These are phyloP conservation scores for Sechiopsis laciniata DNA, from an alignment of 306 rosid genomes.

Conservation along the genomic window DNA sequence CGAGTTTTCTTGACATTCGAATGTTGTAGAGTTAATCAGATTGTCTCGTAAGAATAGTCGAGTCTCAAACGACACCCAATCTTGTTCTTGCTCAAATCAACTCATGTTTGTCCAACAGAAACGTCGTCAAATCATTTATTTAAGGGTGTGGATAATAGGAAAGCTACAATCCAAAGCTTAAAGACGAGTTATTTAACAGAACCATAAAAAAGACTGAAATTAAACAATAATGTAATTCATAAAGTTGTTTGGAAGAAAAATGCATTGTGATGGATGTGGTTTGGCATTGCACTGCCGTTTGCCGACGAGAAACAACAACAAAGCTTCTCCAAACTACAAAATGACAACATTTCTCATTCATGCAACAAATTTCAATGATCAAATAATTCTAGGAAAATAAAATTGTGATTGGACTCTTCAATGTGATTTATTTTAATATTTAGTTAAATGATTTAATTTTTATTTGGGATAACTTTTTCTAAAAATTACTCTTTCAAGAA, in stretches of 20 bases:
- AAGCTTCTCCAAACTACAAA: slow-evolving; percentile 9
- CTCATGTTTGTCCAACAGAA: not conserved
- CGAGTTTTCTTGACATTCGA: too few relatives aligned
- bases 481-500: too few relatives aligned
- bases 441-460: too few relatives aligned
- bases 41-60: too few relatives aligned
- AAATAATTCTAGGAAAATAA: not conserved
- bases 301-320: slow-evolving; percentile 4
- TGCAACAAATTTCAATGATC: not conserved
- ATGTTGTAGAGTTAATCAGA: too few relatives aligned
- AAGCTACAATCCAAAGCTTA: not conserved
- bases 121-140: not conserved
- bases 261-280: not conserved
- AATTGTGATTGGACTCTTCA: too few relatives aligned
- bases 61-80: too few relatives aligned
- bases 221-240: too few relatives aligned
- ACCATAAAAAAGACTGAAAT: too few relatives aligned
- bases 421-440: too few relatives aligned
- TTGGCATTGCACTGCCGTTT: not conserved
- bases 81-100: not conserved
- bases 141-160: not conserved
- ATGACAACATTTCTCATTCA: slow-evolving; percentile 4
- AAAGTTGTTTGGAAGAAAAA: not conserved
- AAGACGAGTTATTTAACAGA: not conserved
- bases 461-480: too few relatives aligned